Percentiles rank a stretch among this genome's conserved stretches.
phyloP scores from a whole-genome alignment of 2,329 filamentous ascomycete species.

The Pleurostoma richardsiae region DNA sequence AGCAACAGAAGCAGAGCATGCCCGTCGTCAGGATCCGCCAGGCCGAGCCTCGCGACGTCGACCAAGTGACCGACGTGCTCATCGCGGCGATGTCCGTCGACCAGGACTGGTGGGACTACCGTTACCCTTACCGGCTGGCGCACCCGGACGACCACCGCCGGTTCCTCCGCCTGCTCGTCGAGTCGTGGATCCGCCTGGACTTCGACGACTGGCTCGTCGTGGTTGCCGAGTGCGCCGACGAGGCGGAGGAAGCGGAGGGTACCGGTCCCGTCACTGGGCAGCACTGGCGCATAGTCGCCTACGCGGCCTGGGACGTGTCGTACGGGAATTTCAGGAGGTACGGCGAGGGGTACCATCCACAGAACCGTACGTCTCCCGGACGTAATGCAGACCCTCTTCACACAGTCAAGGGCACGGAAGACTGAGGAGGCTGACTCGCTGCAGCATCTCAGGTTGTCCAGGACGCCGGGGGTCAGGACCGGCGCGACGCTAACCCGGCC shows the following conservation, averaged over 20 bases:
- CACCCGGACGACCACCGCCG: conserved; percentile 1
- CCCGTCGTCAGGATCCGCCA: background rate
- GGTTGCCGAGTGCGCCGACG: background rate
- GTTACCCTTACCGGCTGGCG: conserved; percentile 1
- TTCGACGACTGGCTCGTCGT: conserved; percentile 1
- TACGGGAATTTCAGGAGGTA: conserved; percentile 2
- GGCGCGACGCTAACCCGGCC: conserved; percentile 1
- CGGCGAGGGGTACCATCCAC: background rate
- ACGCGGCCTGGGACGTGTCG: conserved; percentile 3
- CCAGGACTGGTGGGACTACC: conserved; percentile 4
- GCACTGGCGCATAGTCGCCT: background rate
- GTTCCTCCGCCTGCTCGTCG: conserved; percentile 1
- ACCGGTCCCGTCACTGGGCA: background rate
- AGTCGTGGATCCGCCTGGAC: background rate
- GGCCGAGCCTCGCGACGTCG: background rate
- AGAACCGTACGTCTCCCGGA: background rate
- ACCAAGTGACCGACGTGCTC: conserved; percentile 3
- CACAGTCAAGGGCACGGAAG: no score
- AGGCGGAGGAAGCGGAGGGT: background rate
- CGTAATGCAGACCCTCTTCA: background rate
- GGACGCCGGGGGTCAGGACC: background rate
- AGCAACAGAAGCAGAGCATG: no score
- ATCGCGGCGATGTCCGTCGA: conserved; percentile 3
- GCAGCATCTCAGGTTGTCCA: background rate
- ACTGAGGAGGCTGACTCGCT: no score